Percentiles rank a stretch among this genome's conserved stretches.
Conservation (phyloP, 257 asterid species). For the Solanum tarapatanum region DNA sequence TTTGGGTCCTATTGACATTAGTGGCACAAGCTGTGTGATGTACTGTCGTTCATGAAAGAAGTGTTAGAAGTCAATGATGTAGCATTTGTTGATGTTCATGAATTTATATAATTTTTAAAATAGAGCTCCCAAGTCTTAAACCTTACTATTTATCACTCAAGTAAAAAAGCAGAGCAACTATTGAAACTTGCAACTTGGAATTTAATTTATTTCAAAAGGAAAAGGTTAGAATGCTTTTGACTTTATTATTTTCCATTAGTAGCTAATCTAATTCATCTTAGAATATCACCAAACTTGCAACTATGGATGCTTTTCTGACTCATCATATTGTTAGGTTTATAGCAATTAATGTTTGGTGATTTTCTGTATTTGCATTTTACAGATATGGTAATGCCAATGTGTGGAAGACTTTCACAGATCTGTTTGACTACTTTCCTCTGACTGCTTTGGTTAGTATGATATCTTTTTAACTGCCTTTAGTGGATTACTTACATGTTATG, state of each 20-base stretch:
- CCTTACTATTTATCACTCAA: not conserved
- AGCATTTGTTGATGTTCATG: not conserved
- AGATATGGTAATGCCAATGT: constrained; percentile 19
- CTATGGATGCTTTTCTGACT: not conserved
- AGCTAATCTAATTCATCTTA: not conserved
- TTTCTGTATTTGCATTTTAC: not conserved
- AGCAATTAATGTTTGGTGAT: not conserved
- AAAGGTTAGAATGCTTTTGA: not conserved
- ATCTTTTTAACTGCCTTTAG: not conserved
- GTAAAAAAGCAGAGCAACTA: not conserved
- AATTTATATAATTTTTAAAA: not conserved
- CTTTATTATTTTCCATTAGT: not conserved
- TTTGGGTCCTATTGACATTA: not conserved
- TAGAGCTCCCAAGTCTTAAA: not conserved
- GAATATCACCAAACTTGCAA: not conserved
- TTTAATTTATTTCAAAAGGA: not conserved
- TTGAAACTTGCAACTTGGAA: not conserved
- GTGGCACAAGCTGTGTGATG: not conserved
- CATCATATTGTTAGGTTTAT: not conserved
- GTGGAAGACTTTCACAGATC: constrained; percentile 21
- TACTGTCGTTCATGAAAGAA: not conserved
- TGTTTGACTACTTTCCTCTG: constrained; percentile 22
- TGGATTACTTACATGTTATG: not conserved
- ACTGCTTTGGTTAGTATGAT: constrained; percentile 14
- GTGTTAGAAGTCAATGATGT: not conserved